These are phyloP conservation scores for Byssochlamys sp. DNA, from an alignment of 2,329 filamentous ascomycete genomes.

Conservation along the genomic window DNA sequence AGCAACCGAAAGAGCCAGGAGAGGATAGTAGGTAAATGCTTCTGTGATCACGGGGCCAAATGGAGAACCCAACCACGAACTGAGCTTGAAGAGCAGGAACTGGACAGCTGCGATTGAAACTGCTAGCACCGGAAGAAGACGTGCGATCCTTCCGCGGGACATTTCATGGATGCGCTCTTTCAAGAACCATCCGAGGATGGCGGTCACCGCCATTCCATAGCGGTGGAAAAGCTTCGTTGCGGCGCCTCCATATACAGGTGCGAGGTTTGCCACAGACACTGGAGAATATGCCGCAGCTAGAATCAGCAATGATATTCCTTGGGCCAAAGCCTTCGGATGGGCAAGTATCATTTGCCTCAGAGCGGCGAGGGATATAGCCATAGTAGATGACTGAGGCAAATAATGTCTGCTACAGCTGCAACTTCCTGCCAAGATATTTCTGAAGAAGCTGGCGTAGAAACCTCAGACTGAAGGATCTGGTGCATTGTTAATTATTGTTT, in stretches of 20 bases:
- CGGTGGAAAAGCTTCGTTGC: conserved; percentile 65
- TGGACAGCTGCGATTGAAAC: conserved; percentile 66
- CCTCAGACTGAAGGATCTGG: background rate
- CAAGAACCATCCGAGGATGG: conserved; percentile 62
- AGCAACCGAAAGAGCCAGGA: conserved; percentile 55
- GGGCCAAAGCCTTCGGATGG: conserved; percentile 11
- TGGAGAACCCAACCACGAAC: conserved; percentile 54
- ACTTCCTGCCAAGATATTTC: background rate
- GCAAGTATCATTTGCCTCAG: background rate
- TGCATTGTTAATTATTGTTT: background rate
- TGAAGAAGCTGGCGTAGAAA: background rate
- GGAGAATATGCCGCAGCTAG: conserved; percentile 33
- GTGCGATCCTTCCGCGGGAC: conserved; percentile 40
- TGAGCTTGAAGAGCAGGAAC: conserved; percentile 59
- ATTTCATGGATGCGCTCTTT: conserved; percentile 44
- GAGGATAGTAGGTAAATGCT: conserved; percentile 59
- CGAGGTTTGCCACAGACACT: conserved; percentile 57
- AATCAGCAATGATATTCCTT: conserved; percentile 26
- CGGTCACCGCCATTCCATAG: conserved; percentile 54
- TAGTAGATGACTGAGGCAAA: background rate
- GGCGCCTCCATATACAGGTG: conserved; percentile 80
- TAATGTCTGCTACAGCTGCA: background rate
- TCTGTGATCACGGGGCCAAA: conserved; percentile 71
- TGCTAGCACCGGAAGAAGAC: conserved; percentile 62
- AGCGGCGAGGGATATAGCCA: background rate